Percentiles rank a stretch among this genome's conserved stretches.
Conservation (phyloP, 2,329 filamentous ascomycete genomes). For the Incumbomyces lentus region DNA sequence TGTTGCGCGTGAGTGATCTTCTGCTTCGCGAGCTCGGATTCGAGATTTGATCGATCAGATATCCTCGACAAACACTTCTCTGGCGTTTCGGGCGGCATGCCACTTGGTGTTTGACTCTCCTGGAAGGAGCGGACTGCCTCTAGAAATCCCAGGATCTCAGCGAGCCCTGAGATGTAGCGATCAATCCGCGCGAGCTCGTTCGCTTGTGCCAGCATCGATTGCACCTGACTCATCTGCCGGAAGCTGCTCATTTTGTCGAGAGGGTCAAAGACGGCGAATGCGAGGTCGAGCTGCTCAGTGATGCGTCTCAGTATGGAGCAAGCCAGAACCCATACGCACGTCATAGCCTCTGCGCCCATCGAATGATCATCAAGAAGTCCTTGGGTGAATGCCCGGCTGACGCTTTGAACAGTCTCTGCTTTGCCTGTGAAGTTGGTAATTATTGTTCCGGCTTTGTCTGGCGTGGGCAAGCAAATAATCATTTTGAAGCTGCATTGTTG, state of each 20-base stretch:
- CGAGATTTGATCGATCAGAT: background rate
- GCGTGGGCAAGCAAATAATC: background rate
- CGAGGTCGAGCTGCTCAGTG: background rate
- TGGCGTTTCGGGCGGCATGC: background rate
- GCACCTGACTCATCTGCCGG: background rate
- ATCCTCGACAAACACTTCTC: background rate
- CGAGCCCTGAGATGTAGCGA: background rate
- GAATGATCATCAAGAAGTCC: background rate
- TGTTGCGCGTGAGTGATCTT: background rate
- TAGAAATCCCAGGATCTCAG: background rate
- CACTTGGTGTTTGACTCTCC: background rate
- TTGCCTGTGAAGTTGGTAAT: background rate
- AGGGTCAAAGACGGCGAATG: background rate
- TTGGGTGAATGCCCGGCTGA: background rate
- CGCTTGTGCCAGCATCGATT: background rate
- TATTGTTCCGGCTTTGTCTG: background rate
- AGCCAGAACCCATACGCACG: background rate
- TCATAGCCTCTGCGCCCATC: background rate
- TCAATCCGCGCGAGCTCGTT: background rate
- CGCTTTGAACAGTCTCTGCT: background rate
- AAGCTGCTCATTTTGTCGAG: background rate
- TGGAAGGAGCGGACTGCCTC: background rate
- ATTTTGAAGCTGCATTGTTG: background rate
- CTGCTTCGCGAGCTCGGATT: background rate
- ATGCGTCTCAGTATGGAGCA: background rate